phyloP scores from a whole-genome alignment of 257 asterid species.

The Osmanthus fragrans region DNA sequence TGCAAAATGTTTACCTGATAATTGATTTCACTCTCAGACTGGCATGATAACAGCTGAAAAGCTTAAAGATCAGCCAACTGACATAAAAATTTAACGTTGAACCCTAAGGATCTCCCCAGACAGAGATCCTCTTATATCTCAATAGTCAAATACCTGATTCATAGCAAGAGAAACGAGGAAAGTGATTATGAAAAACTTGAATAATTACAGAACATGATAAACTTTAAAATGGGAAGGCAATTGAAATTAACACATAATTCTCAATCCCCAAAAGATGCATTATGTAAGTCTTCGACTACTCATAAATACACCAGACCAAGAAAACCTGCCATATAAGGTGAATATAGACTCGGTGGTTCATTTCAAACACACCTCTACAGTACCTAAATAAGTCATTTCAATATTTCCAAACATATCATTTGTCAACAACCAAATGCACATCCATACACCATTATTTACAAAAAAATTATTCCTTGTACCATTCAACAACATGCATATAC shows the following conservation, averaged over 20 bases:
- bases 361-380: constrained; percentile 6
- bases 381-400: constrained; percentile 3
- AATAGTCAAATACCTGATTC: constrained; percentile 20
- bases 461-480: background rate
- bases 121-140: constrained; percentile 8
- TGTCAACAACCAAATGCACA: background rate
- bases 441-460: constrained; percentile 14
- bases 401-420: background rate
- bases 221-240: constrained; percentile 5
- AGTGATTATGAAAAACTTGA: background rate
- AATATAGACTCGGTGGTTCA: background rate
- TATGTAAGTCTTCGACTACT: background rate
- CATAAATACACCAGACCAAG: background rate
- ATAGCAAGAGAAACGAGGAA: background rate
- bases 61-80: constrained; percentile 12
- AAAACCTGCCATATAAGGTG: background rate
- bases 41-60: constrained; percentile 23
- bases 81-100: background rate
- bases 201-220: background rate
- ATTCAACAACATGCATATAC: constrained; percentile 12
- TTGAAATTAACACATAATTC: background rate
- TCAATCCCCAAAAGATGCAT: background rate
- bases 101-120: constrained; percentile 16
- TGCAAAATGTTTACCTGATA: constrained; percentile 10
- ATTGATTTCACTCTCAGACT: constrained; percentile 12